Evolutionary conservation across 495 filamentous ascomycete genomes (phyloP).

Genomic region (Penicillium odoratum): DNA sequence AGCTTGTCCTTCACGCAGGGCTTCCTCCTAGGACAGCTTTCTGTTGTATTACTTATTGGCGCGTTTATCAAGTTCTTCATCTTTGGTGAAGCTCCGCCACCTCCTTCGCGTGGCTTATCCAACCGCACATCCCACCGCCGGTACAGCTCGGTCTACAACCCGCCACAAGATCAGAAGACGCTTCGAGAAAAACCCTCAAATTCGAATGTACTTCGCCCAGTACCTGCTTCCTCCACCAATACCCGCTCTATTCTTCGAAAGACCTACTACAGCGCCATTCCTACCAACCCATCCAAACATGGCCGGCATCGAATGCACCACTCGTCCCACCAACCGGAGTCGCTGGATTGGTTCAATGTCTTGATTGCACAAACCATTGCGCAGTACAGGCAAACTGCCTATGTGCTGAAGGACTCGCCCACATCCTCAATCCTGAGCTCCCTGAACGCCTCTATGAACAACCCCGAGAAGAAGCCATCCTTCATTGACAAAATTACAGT

Average conservation of each 20-base stretch:
- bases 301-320: slow-evolving; percentile 48
- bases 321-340: slow-evolving; percentile 93
- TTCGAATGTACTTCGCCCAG: slow-evolving; percentile 68
- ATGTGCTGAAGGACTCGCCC: slow-evolving; percentile 70
- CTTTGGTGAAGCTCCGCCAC: slow-evolving; percentile 87
- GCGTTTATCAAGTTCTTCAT: slow-evolving; percentile 99
- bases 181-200: slow-evolving; percentile 75
- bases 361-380: slow-evolving; percentile 95
- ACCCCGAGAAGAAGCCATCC: slow-evolving; percentile 73
- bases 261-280: slow-evolving; percentile 92
- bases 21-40: slow-evolving; percentile 89
- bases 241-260: slow-evolving; percentile 91
- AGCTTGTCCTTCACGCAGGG: slow-evolving; percentile 57
- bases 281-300: slow-evolving; percentile 45
- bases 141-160: slow-evolving; percentile 58
- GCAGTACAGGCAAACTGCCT: slow-evolving; percentile 87
- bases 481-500: slow-evolving; percentile 92
- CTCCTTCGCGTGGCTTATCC: slow-evolving; percentile 74
- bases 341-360: slow-evolving; percentile 99
- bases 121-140: slow-evolving; percentile 62
- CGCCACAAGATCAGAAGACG: slow-evolving; percentile 33
- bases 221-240: slow-evolving; percentile 59
- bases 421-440: slow-evolving; percentile 80
- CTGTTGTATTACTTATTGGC: slow-evolving; percentile 82
- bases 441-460: slow-evolving; percentile 85